A percentile compares a stretch with the other conserved stretches of the same genome.
These are phyloP conservation scores for Ephemerocybe angulata DNA, from an alignment of 768 basidiomycete genomes.

Conservation along the genomic window DNA sequence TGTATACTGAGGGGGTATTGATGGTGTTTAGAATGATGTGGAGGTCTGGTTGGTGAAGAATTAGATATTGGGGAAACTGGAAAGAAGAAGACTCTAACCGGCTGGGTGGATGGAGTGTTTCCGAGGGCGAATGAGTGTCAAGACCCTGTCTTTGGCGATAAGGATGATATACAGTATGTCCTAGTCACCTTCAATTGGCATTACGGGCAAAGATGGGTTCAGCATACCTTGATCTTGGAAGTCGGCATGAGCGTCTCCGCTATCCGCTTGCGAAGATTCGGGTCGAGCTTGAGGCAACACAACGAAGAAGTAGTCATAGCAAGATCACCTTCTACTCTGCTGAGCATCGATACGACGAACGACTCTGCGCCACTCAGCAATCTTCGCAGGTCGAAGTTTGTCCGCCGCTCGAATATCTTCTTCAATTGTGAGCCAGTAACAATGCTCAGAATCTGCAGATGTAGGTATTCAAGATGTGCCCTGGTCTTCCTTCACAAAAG, in stretches of 20 bases:
- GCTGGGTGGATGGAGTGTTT: slow-evolving; percentile 96
- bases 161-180: slow-evolving; percentile 90
- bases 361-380: slow-evolving; percentile 77
- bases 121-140: slow-evolving; percentile 84
- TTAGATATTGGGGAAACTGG: background rate
- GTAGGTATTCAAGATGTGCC: slow-evolving; percentile 90
- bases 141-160: slow-evolving; percentile 70
- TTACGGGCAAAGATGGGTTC: background rate
- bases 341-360: slow-evolving; percentile 71
- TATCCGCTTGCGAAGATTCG: slow-evolving; percentile 63
- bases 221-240: slow-evolving; percentile 69
- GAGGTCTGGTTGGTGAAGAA: slow-evolving; percentile 52
- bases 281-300: slow-evolving; percentile 74
- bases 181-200: slow-evolving; percentile 32
- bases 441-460: slow-evolving; percentile 89
- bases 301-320: slow-evolving; percentile 79
- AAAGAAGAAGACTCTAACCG: slow-evolving; percentile 40
- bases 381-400: slow-evolving; percentile 86
- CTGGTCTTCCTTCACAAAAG: slow-evolving; percentile 75
- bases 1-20: slow-evolving; percentile 72
- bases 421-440: slow-evolving; percentile 82
- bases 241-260: slow-evolving; percentile 80
- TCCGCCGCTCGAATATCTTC: slow-evolving; percentile 81
- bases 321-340: slow-evolving; percentile 71
- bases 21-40: slow-evolving; percentile 92